A percentile compares a stretch with the other conserved stretches of the same genome.
Evolutionary conservation across 257 asterid genomes (phyloP).

Genomic region (Solanum medicagineum): DNA sequence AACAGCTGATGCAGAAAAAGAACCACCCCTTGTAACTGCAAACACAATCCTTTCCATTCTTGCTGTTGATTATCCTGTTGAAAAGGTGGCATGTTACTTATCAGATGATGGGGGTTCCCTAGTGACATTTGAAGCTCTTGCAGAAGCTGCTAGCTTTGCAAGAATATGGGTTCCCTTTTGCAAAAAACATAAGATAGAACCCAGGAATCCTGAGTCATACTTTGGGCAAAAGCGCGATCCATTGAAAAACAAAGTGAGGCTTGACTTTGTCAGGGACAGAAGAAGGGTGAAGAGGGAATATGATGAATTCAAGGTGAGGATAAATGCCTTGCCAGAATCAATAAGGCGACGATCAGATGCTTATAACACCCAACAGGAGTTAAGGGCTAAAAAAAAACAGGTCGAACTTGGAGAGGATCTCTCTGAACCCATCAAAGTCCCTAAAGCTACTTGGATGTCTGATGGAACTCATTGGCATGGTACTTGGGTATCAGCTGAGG

Average conservation of each 20-base stretch:
- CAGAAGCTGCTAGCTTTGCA: conserved; percentile 89
- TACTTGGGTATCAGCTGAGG: conserved; percentile 62
- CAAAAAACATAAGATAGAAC: conserved; percentile 67
- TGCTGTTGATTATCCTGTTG: conserved; percentile 80
- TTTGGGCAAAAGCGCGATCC: conserved; percentile 71
- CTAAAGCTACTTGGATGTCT: conserved; percentile 91
- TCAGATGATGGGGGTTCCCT: conserved; percentile 92
- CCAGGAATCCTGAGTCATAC: conserved; percentile 81
- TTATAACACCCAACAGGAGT: conserved; percentile 67
- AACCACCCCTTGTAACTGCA: conserved; percentile 87
- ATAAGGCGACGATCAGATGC: conserved; percentile 88
- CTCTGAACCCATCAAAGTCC: conserved; percentile 40
- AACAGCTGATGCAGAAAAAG: conserved; percentile 79
- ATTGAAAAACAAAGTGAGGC: conserved; percentile 54
- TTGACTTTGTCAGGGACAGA: conserved; percentile 72
- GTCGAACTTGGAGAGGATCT: conserved; percentile 43
- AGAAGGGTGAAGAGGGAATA: conserved; percentile 83
- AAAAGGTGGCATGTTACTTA: conserved; percentile 67
- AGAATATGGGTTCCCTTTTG: conserved; percentile 84
- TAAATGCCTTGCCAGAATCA: conserved; percentile 69
- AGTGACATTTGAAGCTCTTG: conserved; percentile 81
- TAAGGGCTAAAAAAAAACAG: conserved; percentile 60
- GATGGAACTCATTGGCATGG: conserved; percentile 95
- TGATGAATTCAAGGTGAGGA: conserved; percentile 81
- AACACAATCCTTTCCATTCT: conserved; percentile 81